Evolutionary conservation across 257 asterid species (phyloP).

Genomic region (Cinchona pubescens): DNA sequence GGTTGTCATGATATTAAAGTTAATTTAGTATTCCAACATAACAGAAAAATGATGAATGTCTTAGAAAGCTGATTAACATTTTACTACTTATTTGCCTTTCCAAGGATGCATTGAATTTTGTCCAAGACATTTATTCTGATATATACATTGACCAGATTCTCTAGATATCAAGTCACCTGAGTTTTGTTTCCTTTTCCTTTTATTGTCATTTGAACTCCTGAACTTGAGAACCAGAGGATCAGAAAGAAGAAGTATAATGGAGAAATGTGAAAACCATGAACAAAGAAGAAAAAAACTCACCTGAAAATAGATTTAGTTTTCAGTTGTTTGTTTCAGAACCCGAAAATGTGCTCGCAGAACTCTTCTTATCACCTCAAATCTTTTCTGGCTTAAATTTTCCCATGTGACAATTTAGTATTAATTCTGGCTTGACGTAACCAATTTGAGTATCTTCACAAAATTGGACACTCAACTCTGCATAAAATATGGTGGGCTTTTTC

Average conservation of each 20-base stretch:
- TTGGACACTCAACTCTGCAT: background rate
- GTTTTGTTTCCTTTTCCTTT: background rate
- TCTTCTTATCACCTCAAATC: background rate
- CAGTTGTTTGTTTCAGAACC: background rate
- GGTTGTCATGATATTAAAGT: too few relatives aligned
- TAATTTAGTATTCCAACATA: too few relatives aligned
- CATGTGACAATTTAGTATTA: background rate
- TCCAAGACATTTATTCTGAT: background rate
- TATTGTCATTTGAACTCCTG: background rate
- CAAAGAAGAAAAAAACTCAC: background rate
- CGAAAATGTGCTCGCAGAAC: background rate
- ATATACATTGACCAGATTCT: background rate
- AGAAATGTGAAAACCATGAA: background rate
- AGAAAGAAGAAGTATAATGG: background rate
- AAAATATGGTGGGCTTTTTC: background rate
- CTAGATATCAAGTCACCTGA: background rate
- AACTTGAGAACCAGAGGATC: background rate
- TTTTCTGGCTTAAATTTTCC: too few relatives aligned
- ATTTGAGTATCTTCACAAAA: background rate
- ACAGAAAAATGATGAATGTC: background rate
- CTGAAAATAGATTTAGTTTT: background rate
- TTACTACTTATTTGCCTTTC: background rate
- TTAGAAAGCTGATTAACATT: background rate
- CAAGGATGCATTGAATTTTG: background rate
- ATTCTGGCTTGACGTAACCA: slow-evolving; percentile 7